A percentile compares a stretch with the other conserved stretches of the same genome.
phyloP scores from a whole-genome alignment of 345 rosid genomes.

The Zanthoxylum bungeanum region DNA sequence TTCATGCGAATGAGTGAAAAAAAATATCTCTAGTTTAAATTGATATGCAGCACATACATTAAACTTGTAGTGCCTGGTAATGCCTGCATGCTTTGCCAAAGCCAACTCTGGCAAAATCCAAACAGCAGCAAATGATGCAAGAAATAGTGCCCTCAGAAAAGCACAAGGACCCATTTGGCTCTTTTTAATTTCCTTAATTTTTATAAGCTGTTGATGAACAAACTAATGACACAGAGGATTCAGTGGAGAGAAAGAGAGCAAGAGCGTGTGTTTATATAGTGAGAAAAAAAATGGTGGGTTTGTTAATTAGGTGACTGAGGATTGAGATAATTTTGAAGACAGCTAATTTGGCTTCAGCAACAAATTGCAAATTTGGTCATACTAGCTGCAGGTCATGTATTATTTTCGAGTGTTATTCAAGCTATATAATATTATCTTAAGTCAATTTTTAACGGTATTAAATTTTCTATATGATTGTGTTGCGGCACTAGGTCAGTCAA shows the following conservation, averaged over 20 bases:
- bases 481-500: background rate
- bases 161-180: slow-evolving; percentile 20
- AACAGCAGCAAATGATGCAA: slow-evolving; percentile 19
- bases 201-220: background rate
- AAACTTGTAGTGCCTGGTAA: slow-evolving; percentile 49
- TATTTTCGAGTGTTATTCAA: slow-evolving; percentile 32
- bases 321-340: slow-evolving; percentile 7
- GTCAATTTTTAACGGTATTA: slow-evolving; percentile 1
- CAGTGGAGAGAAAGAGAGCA: slow-evolving; percentile 9
- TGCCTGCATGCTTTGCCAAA: slow-evolving; percentile 37
- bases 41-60: slow-evolving; percentile 27
- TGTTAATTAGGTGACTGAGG: slow-evolving; percentile 36
- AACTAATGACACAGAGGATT: slow-evolving; percentile 9
- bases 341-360: background rate
- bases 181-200: background rate
- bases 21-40: too few relatives aligned
- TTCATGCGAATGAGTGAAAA: too few relatives aligned
- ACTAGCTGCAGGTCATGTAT: slow-evolving; percentile 12
- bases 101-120: slow-evolving; percentile 19
- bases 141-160: slow-evolving; percentile 1
- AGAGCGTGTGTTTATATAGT: slow-evolving; percentile 22
- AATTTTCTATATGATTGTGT: background rate
- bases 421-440: slow-evolving; percentile 1
- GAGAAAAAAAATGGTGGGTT: background rate
- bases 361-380: slow-evolving; percentile 12